Base-by-base conservation (phyloP, 768 basidiomycete genomes). In the Cystobasidium tubakii region DNA sequence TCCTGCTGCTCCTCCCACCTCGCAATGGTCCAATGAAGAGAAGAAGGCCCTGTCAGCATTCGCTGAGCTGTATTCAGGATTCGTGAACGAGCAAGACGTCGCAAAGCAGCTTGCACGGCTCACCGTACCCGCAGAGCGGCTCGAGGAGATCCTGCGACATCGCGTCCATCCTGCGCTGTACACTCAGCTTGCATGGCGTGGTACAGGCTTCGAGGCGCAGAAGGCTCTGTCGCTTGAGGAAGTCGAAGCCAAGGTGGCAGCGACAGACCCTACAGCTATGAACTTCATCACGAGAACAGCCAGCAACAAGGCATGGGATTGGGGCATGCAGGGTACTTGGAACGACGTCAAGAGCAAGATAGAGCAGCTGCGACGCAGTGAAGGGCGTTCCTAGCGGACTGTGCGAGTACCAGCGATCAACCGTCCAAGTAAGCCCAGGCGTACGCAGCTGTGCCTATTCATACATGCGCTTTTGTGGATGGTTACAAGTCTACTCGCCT, bases 61-160 rank as follows among this genome's bases (percentile, higher is more conserved):
- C 23, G 39, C 66, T 10, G 66, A 67, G 66, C 66, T 67, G 21
- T 67, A 67, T 43, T 67, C 66, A 29, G 66, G 66, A 29, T 67
- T 46, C 66, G 25, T 44, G 43, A 53, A 67, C 27, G 42, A 43
- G 42, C 19, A 53, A 17, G 46, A 44, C 25, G 66, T 67, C 25
- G 66, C 66, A 50, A 46, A 44, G 34, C 39, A 53, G 27, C 63
- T 67, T 12, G 39, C 66, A 7, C 15, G 29, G 3, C 46, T 67
- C 43, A 31, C 7, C 9, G 39, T 50, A 10, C 42, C 66, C 29
- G 31, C 31, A 13, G 66, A 67, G 46, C 66, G 66, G 3, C 44
- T 67, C 7, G 66, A 67, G 44, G 66, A 67, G 44, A 43, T 67
- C 25, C 15, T 67, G 13, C 6, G 46, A 43, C 44, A 67, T 31